A percentile compares a stretch with the other conserved stretches of the same genome.
Evolutionary conservation across 805 yeast species (phyloP).

Genomic region (Pichia ethanolica): DNA sequence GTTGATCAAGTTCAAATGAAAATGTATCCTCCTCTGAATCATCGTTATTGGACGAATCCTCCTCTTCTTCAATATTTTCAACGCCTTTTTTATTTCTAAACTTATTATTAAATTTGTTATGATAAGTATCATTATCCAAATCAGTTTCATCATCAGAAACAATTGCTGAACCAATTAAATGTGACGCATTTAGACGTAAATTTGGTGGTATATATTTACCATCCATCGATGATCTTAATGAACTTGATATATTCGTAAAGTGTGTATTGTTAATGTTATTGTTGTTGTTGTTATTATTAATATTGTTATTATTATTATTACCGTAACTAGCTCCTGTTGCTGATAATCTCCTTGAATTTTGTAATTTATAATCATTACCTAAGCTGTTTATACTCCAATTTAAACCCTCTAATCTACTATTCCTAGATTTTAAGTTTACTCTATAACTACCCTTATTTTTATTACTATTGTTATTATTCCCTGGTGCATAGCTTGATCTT

Average conservation of each 20-base stretch:
- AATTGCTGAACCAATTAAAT: slow-evolving; percentile 11
- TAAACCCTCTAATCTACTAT: slow-evolving; percentile 9
- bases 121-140: slow-evolving; percentile 11
- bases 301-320: not conserved
- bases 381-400: slow-evolving; percentile 1
- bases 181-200: slow-evolving; percentile 17
- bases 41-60: slow-evolving; percentile 13
- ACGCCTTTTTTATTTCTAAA: slow-evolving; percentile 20
- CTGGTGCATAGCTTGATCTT: slow-evolving; percentile 16
- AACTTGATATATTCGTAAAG: slow-evolving; percentile 15
- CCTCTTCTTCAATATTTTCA: not conserved
- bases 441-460: slow-evolving; percentile 10
- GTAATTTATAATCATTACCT: slow-evolving; percentile 58
- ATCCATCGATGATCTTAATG: slow-evolving; percentile 10
- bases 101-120: not conserved
- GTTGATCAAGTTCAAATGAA: slow-evolving; percentile 26
- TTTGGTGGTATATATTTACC: slow-evolving; percentile 73
- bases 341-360: slow-evolving; percentile 31
- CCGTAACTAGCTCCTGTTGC: slow-evolving; percentile 3
- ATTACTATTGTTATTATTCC: slow-evolving; percentile 10
- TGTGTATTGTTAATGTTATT: not conserved
- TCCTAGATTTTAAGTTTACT: slow-evolving; percentile 10
- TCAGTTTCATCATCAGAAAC: slow-evolving; percentile 28
- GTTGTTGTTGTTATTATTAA: too few species aligned
- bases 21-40: slow-evolving; percentile 29